A percentile compares a stretch with the other conserved stretches of the same genome.
These are phyloP conservation scores for Serpula lacrymans DNA, from an alignment of 768 basidiomycete species.

Conservation along the genomic window DNA sequence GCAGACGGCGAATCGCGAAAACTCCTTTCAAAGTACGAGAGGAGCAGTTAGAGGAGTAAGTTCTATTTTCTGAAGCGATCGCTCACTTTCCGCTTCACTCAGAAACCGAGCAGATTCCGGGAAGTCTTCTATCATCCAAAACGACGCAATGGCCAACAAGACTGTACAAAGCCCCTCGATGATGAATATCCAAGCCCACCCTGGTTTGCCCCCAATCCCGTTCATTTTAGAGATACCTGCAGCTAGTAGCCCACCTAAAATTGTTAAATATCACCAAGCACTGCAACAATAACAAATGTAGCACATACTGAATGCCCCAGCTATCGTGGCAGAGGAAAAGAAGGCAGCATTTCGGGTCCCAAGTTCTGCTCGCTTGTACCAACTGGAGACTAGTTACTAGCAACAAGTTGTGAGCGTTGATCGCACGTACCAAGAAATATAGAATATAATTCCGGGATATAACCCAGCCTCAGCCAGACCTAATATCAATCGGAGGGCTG, in stretches of 20 bases:
- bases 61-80: too few relatives aligned
- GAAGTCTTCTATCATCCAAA: conserved; percentile 70
- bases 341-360: conserved; percentile 66
- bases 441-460: conserved; percentile 48
- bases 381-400: too few relatives aligned
- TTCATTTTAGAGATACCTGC: conserved; percentile 64
- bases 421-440: conserved; percentile 47
- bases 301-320: conserved; percentile 65
- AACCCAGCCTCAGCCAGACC: conserved; percentile 45
- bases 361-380: too few relatives aligned
- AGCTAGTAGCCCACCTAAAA: conserved; percentile 59
- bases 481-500: conserved; percentile 55
- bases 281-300: too few relatives aligned
- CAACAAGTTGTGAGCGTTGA: too few relatives aligned
- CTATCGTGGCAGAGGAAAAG: conserved; percentile 70
- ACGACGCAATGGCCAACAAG: conserved; percentile 50
- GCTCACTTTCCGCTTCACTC: conserved; percentile 51
- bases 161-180: conserved; percentile 65
- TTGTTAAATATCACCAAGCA: neutral
- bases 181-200: conserved; percentile 66
- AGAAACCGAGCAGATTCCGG: conserved; percentile 69
- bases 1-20: conserved; percentile 56
- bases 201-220: conserved; percentile 54
- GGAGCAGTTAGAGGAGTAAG: too few relatives aligned
- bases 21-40: conserved; percentile 35